Evolutionary conservation across 2,329 filamentous ascomycete genomes (phyloP), one percentile per base, ranked within the genome.

Genomic region (Beauveria sp.): DNA sequence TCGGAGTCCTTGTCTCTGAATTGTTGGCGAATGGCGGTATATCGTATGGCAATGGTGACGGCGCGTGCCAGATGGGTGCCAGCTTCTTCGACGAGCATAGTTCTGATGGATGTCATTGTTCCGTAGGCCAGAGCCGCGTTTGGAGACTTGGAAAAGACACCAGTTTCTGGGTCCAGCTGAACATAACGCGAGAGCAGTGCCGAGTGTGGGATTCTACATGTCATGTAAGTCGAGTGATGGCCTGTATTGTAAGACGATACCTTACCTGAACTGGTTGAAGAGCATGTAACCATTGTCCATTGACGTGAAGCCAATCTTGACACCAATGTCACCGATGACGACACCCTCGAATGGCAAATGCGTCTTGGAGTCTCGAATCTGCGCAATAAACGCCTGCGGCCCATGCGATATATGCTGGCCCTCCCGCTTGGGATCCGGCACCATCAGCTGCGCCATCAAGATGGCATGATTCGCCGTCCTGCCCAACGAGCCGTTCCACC

Each of bases 201-300:
- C 65, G 85, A 75, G 69, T 92, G 88, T 1, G 89, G 89, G 18
- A 92, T 78, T 34, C 72, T 91, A 68, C 5, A 12, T 9, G 59
- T 51, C 26, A 46, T 20, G 16, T 61, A 50, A 34, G 55, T 63
- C 10, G 16, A 28, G 62, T 22, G 58, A 43, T 28, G 52, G 34
- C n/a, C 20, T 18, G 10, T 46, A 3, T 16, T 22, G 7, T 18
- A 10, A 5, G 2, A 9, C 1, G 2, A 14, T 14, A 5, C 7
- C 48, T 28, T 26, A 55, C 57, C 58, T 89, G 73, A 90, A 79
- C 20, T 90, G 78, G 76, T 91, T 91, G 74, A 92, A 86, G 24
- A 92, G 80, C 12, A 91, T 75, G 78, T 89, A 92, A 1, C 89
- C 89, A 66, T 92, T 92, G 72, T 92, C 89, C 88, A 91, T 90